A percentile compares a stretch with the other conserved stretches of the same genome.
phyloP scores from a whole-genome alignment of 2,329 filamentous ascomycete genomes.

The Pyricularia sp. region DNA sequence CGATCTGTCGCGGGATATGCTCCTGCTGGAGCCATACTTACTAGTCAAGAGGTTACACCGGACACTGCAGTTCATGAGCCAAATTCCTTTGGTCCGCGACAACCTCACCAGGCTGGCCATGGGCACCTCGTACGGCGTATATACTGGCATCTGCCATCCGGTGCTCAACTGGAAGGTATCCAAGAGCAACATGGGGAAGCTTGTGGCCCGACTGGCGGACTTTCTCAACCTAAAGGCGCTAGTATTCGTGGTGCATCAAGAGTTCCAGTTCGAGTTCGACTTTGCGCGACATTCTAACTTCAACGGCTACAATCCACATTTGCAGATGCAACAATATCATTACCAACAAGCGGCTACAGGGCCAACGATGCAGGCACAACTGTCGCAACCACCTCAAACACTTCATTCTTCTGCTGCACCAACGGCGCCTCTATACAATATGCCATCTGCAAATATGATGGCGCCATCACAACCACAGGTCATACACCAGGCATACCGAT shows the following conservation, averaged over 20 bases:
- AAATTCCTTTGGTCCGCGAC: constrained; percentile 32
- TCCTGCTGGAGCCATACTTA: constrained; percentile 37
- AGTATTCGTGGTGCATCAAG: constrained; percentile 36
- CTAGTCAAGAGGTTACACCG: constrained; percentile 36
- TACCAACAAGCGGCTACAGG: neutral
- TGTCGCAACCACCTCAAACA: neutral
- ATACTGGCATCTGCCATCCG: constrained; percentile 34
- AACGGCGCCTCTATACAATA: neutral
- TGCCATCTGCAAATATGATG: constrained; percentile 6
- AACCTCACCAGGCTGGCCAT: constrained; percentile 30
- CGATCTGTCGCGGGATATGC: constrained; percentile 33
- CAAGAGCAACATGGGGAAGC: constrained; percentile 31
- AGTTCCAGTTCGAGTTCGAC: constrained; percentile 35
- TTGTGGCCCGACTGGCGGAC: constrained; percentile 29
- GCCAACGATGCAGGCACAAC: neutral
- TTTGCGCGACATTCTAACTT: constrained; percentile 16
- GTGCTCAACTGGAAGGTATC: constrained; percentile 33
- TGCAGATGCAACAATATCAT: neutral
- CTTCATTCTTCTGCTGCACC: neutral
- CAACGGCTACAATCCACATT: constrained; percentile 5
- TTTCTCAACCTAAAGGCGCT: constrained; percentile 30
- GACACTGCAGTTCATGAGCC: constrained; percentile 34
- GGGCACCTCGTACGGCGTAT: constrained; percentile 34
- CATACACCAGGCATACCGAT: constrained; percentile 35
- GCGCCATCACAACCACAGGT: constrained; percentile 23